Evolutionary conservation across 768 basidiomycete genomes (phyloP).

Genomic region (Clathrus columnatus): DNA sequence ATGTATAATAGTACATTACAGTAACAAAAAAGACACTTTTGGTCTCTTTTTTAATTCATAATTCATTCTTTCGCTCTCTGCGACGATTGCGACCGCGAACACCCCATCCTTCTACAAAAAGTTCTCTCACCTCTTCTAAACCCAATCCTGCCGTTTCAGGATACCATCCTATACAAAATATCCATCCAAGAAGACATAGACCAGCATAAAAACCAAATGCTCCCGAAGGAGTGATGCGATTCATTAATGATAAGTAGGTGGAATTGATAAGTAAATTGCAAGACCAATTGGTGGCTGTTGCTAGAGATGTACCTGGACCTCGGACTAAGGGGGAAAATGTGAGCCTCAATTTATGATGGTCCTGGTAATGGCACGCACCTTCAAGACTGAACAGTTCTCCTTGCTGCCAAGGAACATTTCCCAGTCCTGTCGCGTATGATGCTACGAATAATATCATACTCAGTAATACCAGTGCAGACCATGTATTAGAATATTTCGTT

Average conservation of each 20-base stretch:
- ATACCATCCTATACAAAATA: constrained; percentile 64
- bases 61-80: not conserved
- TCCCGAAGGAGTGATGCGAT: constrained; percentile 60
- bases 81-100: constrained; percentile 39
- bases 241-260: constrained; percentile 76
- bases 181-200: constrained; percentile 57
- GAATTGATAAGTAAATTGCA: constrained; percentile 68
- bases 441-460: constrained; percentile 83
- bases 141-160: constrained; percentile 74
- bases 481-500: constrained; percentile 45
- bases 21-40: too few relatives aligned
- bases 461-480: constrained; percentile 61
- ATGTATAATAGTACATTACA: too few relatives aligned
- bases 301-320: constrained; percentile 67
- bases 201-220: constrained; percentile 74
- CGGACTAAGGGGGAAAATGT: constrained; percentile 35
- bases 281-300: constrained; percentile 73
- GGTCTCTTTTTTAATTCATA: too few relatives aligned
- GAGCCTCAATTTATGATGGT: not conserved
- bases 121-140: constrained; percentile 54
- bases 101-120: constrained; percentile 59
- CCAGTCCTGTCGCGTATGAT: constrained; percentile 70
- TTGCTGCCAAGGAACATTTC: constrained; percentile 83
- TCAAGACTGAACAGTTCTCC: constrained; percentile 76
- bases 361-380: constrained; percentile 29